Conservation (phyloP, 75 land plant genomes). For the Ceratopteris richardii region DNA sequence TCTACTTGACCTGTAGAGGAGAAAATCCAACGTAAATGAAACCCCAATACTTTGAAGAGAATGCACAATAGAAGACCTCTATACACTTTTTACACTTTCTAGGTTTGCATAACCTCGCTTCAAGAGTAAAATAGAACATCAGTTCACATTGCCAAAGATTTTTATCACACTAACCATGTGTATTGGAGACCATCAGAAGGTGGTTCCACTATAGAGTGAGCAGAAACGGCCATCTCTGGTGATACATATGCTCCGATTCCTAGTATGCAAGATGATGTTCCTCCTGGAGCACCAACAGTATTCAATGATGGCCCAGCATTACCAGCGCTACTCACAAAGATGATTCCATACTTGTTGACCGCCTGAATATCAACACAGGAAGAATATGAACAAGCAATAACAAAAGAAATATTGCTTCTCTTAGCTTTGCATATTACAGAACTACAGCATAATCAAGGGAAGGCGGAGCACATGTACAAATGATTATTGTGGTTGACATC, state of each 20-base stretch:
- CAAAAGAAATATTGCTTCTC: no score
- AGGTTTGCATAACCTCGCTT: no score
- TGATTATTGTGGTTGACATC: no score
- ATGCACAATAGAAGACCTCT: no score
- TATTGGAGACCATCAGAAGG: slow-evolving; percentile 86
- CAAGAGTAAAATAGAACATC: not conserved
- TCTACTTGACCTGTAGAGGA: slow-evolving; percentile 88
- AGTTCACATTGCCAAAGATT: not conserved
- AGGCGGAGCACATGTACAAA: no score
- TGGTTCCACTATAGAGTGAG: slow-evolving; percentile 83
- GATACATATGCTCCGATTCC: slow-evolving; percentile 97
- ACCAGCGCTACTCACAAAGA: slow-evolving; percentile 97
- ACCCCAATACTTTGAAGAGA: no score
- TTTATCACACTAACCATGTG: slow-evolving; percentile 64
- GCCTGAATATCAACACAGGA: slow-evolving; percentile 30
- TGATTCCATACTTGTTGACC: slow-evolving; percentile 77
- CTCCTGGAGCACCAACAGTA: slow-evolving; percentile 97
- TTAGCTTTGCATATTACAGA: no score
- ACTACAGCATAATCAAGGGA: no score
- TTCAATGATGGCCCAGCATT: slow-evolving; percentile 87
- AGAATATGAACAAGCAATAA: no score
- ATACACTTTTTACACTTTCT: no score
- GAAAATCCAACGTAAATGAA: not conserved
- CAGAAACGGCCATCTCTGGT: slow-evolving; percentile 94
- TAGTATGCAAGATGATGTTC: slow-evolving; percentile 82